Base-by-base conservation (phyloP, 768 basidiomycete genomes). In the Rhodotorula diobovata region DNA sequence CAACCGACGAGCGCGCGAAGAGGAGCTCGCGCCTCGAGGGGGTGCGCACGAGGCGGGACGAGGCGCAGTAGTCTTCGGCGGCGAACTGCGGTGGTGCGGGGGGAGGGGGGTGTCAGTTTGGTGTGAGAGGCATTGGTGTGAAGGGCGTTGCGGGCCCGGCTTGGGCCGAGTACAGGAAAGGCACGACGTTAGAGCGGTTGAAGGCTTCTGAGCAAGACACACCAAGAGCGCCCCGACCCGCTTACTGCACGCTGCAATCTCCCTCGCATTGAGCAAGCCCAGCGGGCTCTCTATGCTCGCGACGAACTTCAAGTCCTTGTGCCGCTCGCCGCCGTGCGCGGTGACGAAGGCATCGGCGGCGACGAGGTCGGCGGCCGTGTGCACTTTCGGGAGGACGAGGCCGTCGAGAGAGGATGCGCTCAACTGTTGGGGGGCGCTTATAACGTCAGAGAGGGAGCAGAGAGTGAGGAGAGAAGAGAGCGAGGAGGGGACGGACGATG, bases 31-130 rank as follows among this genome's bases (percentile, higher is more conserved):
- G 83, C 39, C 90, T 86, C 15, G 89, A 87, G 12, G 83, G 75
- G 12, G 93, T 88, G 37, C 94, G 87, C 45, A 89, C 84, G 63
- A 96, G 88, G 11, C 86, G 87, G 6, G 92, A 89, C 78, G 93
- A 90, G 1, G 93, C 93, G 76, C 94, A 96, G 79, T 91, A 95
- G 77, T 97, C 93, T 82, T 97, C 93, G 32, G 93, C 91, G 6
- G 91, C 93, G 79, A 96, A 97, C 93, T 95, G 75, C 9, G 62
- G 28, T 53, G n/a, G n/a, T n/a, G n/a, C n/a, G n/a, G n/a, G 21
- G 20, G 46, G 46, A 5, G 46, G 21, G 46, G 21, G 55, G 30
- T 14, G 32, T 39, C 20, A 56, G 15, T 61, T 66, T 78, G 89
- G 89, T 78, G 93, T 81, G 58, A 93, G 81, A 1, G 7, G 46